Percentiles rank a stretch among this genome's conserved stretches.
Conservation (phyloP, 2,329 filamentous ascomycete genomes). For the Sporothrix dimorphospora region DNA sequence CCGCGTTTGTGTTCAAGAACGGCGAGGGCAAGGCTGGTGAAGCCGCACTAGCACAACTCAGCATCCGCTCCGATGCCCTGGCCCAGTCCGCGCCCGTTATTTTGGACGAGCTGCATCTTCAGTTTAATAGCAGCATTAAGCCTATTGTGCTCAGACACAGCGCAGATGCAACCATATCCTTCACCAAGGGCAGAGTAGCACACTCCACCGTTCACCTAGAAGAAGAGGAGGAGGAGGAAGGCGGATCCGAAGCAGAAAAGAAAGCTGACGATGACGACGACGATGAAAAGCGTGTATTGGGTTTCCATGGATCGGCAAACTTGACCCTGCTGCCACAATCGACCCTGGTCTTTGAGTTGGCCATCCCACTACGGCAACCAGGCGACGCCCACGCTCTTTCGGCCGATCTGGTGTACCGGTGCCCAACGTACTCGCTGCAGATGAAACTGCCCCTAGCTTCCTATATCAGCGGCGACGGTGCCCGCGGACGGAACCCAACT, state of each 20-base stretch:
- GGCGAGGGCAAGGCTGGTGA: constrained; percentile 66
- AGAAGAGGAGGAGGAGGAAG: constrained; percentile 30
- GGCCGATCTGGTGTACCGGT: constrained; percentile 65
- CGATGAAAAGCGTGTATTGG: not conserved
- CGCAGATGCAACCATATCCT: not conserved
- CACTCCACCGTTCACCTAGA: constrained; percentile 30
- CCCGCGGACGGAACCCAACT: constrained; percentile 38
- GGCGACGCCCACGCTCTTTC: constrained; percentile 72
- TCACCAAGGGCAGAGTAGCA: not conserved
- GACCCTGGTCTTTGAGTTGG: constrained; percentile 71
- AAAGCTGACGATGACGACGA: constrained; percentile 27
- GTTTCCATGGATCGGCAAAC: constrained; percentile 49
- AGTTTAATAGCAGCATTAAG: constrained; percentile 62
- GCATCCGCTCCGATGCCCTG: constrained; percentile 60
- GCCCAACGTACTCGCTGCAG: constrained; percentile 67
- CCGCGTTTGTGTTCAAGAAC: constrained; percentile 59
- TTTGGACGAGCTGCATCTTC: constrained; percentile 56
- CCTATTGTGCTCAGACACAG: constrained; percentile 55
- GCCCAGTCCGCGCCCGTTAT: constrained; percentile 54
- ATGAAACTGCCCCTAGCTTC: constrained; percentile 62
- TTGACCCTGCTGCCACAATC: constrained; percentile 69
- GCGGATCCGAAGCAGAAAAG: not conserved
- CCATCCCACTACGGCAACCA: constrained; percentile 75
- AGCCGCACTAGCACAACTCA: constrained; percentile 59
- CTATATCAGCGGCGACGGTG: constrained; percentile 37